Evolutionary conservation across 2,329 filamentous ascomycete genomes (phyloP).

Genomic region (Plectosphaerella sp.): DNA sequence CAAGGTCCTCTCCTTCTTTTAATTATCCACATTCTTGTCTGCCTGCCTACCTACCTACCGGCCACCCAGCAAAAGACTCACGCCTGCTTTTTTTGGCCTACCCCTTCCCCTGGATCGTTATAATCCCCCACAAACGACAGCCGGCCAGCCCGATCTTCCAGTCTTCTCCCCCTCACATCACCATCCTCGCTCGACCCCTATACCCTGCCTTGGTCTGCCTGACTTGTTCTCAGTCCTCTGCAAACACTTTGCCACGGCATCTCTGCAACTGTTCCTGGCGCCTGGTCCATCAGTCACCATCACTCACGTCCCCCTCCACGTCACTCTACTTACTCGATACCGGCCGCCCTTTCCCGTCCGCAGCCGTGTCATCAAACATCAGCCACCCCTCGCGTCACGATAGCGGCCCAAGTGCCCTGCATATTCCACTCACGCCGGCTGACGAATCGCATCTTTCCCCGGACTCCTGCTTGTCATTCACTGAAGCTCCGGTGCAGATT

Average conservation of each 20-base stretch:
- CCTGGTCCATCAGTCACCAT: neutral
- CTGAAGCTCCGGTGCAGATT: constrained; percentile 37
- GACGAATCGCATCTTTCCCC: constrained; percentile 13
- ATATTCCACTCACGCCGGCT: constrained; percentile 2
- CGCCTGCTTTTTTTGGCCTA: neutral
- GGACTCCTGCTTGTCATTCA: constrained; percentile 12
- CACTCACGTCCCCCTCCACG: neutral
- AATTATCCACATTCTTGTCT: neutral
- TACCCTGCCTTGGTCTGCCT: neutral
- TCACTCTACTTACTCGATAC: constrained; percentile 2
- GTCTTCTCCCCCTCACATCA: neutral
- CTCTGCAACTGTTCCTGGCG: too few species aligned
- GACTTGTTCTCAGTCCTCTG: too few species aligned
- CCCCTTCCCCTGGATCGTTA: neutral
- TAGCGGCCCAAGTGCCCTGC: constrained; percentile 4
- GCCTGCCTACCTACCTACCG: neutral
- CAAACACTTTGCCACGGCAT: too few species aligned
- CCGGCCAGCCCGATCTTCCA: neutral
- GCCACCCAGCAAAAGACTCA: neutral
- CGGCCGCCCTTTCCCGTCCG: neutral
- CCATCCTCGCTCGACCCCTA: neutral
- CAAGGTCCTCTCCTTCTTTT: neutral
- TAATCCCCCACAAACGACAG: neutral
- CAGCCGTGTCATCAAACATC: neutral
- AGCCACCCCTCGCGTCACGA: constrained; percentile 5